A percentile compares a stretch with the other conserved stretches of the same genome.
These are phyloP conservation scores for Mortierella sp. DNA, from an alignment of 371 early-diverging fungal species.

Conservation along the genomic window DNA sequence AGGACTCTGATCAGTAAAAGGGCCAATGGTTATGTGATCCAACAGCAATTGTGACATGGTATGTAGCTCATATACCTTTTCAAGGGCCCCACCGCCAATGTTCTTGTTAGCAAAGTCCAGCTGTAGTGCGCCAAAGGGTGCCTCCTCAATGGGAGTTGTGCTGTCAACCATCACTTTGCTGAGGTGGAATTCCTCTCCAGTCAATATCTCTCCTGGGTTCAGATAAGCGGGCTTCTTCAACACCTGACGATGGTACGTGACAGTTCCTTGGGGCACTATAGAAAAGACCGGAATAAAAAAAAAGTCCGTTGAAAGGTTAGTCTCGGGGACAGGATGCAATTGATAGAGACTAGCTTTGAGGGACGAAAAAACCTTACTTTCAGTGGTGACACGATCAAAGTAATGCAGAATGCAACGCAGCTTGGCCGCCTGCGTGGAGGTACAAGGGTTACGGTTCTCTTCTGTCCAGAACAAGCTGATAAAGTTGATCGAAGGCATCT, in stretches of 20 bases:
- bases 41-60: background rate
- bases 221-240: constrained; percentile 55
- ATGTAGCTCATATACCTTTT: constrained; percentile 18
- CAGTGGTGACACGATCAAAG: constrained; percentile 54
- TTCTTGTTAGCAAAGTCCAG: constrained; percentile 68
- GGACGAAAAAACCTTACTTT: no score
- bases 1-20: no score
- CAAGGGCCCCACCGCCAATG: constrained; percentile 62
- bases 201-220: constrained; percentile 15
- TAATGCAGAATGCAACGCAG: constrained; percentile 60
- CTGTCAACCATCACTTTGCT: constrained; percentile 57
- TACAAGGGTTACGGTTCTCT: constrained; percentile 29
- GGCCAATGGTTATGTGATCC: background rate
- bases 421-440: constrained; percentile 51
- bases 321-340: no score
- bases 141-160: constrained; percentile 36
- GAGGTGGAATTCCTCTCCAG: constrained; percentile 15
- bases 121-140: constrained; percentile 48
- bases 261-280: constrained; percentile 56
- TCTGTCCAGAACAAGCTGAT: constrained; percentile 50
- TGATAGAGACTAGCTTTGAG: no score
- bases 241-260: constrained; percentile 60
- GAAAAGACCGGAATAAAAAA: background rate
- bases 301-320: background rate
- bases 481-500: constrained; percentile 61